phyloP scores from a whole-genome alignment of 768 basidiomycete species.

The Tylopilus plumbeoviolaceoides region DNA sequence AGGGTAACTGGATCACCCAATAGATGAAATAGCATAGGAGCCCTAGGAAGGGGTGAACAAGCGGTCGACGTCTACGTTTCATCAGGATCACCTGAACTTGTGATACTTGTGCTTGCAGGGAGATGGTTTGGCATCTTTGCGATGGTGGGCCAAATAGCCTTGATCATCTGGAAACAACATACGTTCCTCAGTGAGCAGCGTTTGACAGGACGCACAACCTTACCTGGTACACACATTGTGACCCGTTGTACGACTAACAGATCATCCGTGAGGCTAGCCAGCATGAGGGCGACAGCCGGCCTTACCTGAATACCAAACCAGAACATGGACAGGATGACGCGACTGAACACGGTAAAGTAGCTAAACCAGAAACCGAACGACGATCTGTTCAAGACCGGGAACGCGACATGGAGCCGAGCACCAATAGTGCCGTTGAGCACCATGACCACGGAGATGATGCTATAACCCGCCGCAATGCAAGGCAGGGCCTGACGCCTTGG shows the following conservation, averaged over 20 bases:
- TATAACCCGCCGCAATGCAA: constrained; percentile 69
- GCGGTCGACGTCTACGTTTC: neutral
- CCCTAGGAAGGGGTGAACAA: constrained; percentile 33
- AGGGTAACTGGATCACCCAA: constrained; percentile 74
- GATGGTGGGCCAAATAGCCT: constrained; percentile 78
- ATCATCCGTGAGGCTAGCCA: neutral
- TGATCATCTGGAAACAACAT: constrained; percentile 49
- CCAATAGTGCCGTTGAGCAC: constrained; percentile 77
- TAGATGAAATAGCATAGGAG: constrained; percentile 74
- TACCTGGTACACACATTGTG: constrained; percentile 70
- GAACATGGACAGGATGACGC: constrained; percentile 72
- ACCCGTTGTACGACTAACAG: constrained; percentile 50
- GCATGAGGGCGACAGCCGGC: neutral
- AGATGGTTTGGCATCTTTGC: constrained; percentile 62
- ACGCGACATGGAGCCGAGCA: constrained; percentile 72
- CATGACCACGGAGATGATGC: constrained; percentile 69
- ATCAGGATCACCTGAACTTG: constrained; percentile 45
- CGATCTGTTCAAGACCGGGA: constrained; percentile 75
- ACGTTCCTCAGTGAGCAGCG: neutral
- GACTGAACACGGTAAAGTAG: constrained; percentile 79
- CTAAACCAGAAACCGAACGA: constrained; percentile 89
- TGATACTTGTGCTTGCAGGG: constrained; percentile 54
- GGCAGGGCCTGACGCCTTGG: constrained; percentile 60
- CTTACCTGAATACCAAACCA: constrained; percentile 74
- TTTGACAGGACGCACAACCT: neutral